A percentile compares a stretch with the other conserved stretches of the same genome.
phyloP scores from a whole-genome alignment of 345 rosid species.

The Chamaenerion angustifolium region DNA sequence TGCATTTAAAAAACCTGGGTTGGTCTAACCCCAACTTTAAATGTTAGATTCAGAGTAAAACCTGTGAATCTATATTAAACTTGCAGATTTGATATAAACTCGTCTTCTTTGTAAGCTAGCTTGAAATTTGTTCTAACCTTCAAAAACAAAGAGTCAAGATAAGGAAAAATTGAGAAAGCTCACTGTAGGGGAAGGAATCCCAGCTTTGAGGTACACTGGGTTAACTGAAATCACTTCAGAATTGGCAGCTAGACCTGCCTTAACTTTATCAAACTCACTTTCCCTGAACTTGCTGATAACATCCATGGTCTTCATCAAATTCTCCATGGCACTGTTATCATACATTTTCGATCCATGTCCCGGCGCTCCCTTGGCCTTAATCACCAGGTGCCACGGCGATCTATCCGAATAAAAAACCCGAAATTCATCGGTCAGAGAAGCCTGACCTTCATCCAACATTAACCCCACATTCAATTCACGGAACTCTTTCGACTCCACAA shows the following conservation, averaged over 20 bases:
- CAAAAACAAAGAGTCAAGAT: background rate
- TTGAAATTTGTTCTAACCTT: background rate
- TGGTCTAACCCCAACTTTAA: too few species aligned
- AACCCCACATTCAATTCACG: slow-evolving; percentile 66
- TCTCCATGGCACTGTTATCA: slow-evolving; percentile 77
- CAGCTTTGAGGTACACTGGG: slow-evolving; percentile 78
- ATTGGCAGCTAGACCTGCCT: slow-evolving; percentile 50
- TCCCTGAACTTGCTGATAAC: slow-evolving; percentile 53
- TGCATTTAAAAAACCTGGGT: background rate
- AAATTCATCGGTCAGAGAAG: slow-evolving; percentile 44
- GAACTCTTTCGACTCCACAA: slow-evolving; percentile 44
- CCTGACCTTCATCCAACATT: slow-evolving; percentile 79
- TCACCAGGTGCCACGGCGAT: slow-evolving; percentile 44
- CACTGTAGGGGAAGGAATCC: slow-evolving; percentile 52
- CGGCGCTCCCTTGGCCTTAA: slow-evolving; percentile 48
- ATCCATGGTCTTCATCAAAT: slow-evolving; percentile 78
- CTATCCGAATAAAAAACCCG: slow-evolving; percentile 72
- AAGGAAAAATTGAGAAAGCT: slow-evolving; percentile 10
- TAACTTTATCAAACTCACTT: slow-evolving; percentile 55
- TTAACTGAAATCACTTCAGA: slow-evolving; percentile 78
- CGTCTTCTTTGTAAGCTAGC: background rate
- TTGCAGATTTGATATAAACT: too few species aligned
- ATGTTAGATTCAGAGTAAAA: too few species aligned
- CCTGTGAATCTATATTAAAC: too few species aligned
- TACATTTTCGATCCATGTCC: slow-evolving; percentile 80